These are phyloP conservation scores for Kurtzmaniella quercitrusa DNA, from an alignment of 1,139 yeast species.

Conservation along the genomic window DNA sequence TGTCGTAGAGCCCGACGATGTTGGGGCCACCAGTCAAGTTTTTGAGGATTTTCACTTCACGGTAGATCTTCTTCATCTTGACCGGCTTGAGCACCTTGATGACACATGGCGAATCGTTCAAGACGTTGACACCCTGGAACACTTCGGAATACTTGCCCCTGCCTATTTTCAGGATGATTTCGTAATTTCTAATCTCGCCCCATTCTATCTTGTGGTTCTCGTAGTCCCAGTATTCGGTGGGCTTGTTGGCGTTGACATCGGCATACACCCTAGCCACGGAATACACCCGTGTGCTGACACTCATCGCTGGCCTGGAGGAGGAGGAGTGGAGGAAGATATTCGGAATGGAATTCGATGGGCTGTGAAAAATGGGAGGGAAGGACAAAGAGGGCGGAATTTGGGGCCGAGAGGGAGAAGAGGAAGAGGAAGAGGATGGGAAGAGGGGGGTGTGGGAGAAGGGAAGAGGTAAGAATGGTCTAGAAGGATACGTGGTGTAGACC, in stretches of 20 bases:
- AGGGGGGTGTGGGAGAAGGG: background rate
- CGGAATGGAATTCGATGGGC: background rate
- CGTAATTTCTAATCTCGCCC: conserved; percentile 78
- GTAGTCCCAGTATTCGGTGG: conserved; percentile 92
- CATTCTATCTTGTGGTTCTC: conserved; percentile 66
- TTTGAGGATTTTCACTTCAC: conserved; percentile 73
- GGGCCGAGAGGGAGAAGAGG: background rate
- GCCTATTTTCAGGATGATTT: conserved; percentile 87
- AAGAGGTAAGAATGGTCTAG: too few relatives aligned
- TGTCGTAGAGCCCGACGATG: conserved; percentile 62
- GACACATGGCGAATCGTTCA: conserved; percentile 51
- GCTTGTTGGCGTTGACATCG: conserved; percentile 74
- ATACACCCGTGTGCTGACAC: conserved; percentile 35
- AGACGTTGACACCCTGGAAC: conserved; percentile 60
- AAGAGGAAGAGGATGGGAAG: background rate
- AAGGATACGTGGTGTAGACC: too few relatives aligned
- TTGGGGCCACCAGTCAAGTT: conserved; percentile 75
- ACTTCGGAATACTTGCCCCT: conserved; percentile 98
- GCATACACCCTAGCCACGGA: conserved; percentile 88
- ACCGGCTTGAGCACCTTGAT: conserved; percentile 79
- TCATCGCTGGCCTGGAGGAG: conserved; percentile 14
- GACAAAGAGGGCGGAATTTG: background rate
- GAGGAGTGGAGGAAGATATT: background rate
- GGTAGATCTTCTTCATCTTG: conserved; percentile 70
- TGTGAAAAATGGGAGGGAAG: background rate